These are phyloP conservation scores for Saitozyma sp. DNA, from an alignment of 768 basidiomycete genomes.

Conservation along the genomic window DNA sequence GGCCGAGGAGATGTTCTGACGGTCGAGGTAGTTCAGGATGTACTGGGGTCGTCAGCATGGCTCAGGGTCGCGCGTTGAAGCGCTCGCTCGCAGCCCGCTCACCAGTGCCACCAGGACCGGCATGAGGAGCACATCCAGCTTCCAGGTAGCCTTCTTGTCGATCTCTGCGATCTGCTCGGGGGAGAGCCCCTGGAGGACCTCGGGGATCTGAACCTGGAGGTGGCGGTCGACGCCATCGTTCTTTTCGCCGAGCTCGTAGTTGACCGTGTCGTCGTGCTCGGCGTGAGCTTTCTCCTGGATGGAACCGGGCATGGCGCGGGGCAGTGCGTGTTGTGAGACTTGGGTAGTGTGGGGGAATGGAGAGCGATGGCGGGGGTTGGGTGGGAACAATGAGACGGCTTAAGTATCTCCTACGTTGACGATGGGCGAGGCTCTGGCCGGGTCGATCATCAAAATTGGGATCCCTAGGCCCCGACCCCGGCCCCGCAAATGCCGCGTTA, in stretches of 20 bases:
- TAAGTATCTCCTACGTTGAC: no score
- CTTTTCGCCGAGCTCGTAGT: constrained; percentile 3
- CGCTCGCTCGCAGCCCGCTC: constrained; percentile 21
- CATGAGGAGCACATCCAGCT: constrained; percentile 47
- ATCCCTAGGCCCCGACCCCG: no score
- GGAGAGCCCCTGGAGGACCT: constrained; percentile 29
- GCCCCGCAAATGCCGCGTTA: no score
- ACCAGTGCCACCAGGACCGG: constrained; percentile 33
- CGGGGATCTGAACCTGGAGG: constrained; percentile 31
- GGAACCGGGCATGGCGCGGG: constrained; percentile 9
- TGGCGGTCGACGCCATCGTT: constrained; percentile 26
- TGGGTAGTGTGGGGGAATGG: background rate
- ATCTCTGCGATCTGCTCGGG: constrained; percentile 35
- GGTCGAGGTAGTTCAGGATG: constrained; percentile 24
- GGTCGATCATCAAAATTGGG: no score
- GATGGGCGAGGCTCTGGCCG: no score
- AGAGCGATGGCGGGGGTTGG: no score
- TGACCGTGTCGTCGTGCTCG: constrained; percentile 14
- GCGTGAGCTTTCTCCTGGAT: constrained; percentile 20
- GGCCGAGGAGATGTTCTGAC: constrained; percentile 40
- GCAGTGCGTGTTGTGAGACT: background rate
- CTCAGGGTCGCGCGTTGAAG: background rate
- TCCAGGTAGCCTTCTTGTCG: constrained; percentile 31
- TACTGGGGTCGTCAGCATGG: background rate
- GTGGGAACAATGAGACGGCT: no score